Conservation (phyloP, 768 basidiomycete species). For the Neoboletus magnificus region DNA sequence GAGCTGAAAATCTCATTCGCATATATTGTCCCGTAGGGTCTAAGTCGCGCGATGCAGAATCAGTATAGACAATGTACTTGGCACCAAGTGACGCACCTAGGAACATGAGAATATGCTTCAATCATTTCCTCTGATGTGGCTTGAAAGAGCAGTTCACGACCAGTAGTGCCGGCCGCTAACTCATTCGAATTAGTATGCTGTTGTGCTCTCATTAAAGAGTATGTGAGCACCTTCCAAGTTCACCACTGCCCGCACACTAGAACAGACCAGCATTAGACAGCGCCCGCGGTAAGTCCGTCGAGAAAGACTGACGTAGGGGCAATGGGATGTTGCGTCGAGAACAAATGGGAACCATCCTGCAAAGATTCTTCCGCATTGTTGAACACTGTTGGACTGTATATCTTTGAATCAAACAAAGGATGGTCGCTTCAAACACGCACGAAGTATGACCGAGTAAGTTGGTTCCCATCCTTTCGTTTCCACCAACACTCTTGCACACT, state of each 20-base stretch:
- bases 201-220: not conserved
- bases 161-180: conserved; percentile 79
- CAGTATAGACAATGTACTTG: not conserved
- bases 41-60: conserved; percentile 20
- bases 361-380: conserved; percentile 94
- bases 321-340: conserved; percentile 82
- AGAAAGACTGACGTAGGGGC: conserved; percentile 55
- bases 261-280: not conserved
- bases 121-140: conserved; percentile 96
- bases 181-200: conserved; percentile 3
- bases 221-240: conserved; percentile 75
- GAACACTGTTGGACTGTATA: conserved; percentile 57
- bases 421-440: conserved; percentile 42
- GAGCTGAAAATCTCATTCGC: conserved; percentile 94
- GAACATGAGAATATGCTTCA: conserved; percentile 80
- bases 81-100: conserved; percentile 45
- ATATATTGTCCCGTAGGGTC: conserved; percentile 84
- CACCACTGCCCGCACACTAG: conserved; percentile 77
- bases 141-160: conserved; percentile 91
- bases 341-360: conserved; percentile 93
- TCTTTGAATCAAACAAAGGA: not conserved
- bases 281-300: not conserved
- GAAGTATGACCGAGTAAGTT: conserved; percentile 73
- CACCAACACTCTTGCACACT: conserved; percentile 73
- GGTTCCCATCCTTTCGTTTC: conserved; percentile 69